phyloP scores from a whole-genome alignment of 2,329 filamentous ascomycete species.

The Geosmithia morbida region DNA sequence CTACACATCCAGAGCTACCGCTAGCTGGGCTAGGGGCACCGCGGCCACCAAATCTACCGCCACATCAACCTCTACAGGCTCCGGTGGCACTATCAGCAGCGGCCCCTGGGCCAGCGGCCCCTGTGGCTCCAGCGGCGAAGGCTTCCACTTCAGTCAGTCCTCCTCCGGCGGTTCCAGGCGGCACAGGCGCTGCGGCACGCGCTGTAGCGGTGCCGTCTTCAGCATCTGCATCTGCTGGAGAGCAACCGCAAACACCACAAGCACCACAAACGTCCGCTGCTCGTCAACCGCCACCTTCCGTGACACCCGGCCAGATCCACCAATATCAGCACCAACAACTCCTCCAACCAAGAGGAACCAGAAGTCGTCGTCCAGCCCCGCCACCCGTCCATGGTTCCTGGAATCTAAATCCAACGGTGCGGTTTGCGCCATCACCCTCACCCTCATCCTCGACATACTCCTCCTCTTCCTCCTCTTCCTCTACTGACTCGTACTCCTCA shows the following conservation, averaged over 20 bases:
- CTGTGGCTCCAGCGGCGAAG: too few relatives aligned
- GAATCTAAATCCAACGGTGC: background rate
- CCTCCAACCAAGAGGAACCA: background rate
- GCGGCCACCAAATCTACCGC: background rate
- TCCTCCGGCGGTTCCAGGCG: too few relatives aligned
- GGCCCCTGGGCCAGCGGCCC: too few relatives aligned
- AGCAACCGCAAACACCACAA: too few relatives aligned
- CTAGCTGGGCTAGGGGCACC: background rate
- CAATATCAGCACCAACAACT: background rate
- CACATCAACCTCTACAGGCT: background rate
- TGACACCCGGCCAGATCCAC: background rate
- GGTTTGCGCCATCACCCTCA: background rate
- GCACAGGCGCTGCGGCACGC: too few relatives aligned
- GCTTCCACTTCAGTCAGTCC: too few relatives aligned
- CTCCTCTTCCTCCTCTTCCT: slow-evolving; percentile 5
- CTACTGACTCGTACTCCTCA: slow-evolving; percentile 3
- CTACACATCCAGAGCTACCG: background rate
- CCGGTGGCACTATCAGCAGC: too few relatives aligned
- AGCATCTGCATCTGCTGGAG: too few relatives aligned
- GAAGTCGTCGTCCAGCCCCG: background rate
- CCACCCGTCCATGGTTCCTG: background rate
- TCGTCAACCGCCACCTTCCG: background rate
- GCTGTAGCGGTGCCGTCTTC: too few relatives aligned
- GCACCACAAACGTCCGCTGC: too few relatives aligned
- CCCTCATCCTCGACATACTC: background rate